Percentiles rank a stretch among this genome's conserved stretches.
phyloP scores from a whole-genome alignment of 441 rosid species.

The Capsella rubella region DNA sequence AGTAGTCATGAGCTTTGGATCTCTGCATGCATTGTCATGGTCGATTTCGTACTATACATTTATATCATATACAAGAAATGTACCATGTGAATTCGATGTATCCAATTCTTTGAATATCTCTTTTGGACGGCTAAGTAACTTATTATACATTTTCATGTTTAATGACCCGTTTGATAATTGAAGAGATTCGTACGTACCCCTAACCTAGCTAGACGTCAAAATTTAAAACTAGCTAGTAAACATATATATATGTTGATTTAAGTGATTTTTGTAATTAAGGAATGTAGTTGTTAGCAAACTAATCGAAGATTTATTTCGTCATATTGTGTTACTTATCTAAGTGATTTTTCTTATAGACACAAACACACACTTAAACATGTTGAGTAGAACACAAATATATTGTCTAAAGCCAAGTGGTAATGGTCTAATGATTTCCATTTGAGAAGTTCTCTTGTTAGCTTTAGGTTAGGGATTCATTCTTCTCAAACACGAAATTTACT shows the following conservation, averaged over 20 bases:
- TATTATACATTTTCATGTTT: neutral
- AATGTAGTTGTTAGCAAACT: neutral
- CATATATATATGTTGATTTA: neutral
- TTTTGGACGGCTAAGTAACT: neutral
- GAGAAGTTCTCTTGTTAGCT: too few relatives aligned
- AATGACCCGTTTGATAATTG: neutral
- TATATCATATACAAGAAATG: slow-evolving; percentile 3
- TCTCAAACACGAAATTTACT: too few relatives aligned
- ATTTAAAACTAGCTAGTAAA: neutral
- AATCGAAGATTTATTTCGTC: neutral
- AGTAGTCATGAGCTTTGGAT: slow-evolving; percentile 17
- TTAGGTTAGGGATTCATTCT: too few relatives aligned
- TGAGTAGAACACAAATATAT: too few relatives aligned
- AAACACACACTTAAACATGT: too few relatives aligned
- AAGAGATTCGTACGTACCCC: neutral
- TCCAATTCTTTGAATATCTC: neutral
- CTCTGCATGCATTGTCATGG: slow-evolving; percentile 33
- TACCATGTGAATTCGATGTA: slow-evolving; percentile 27
- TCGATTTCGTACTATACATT: slow-evolving; percentile 20
- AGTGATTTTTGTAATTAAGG: neutral
- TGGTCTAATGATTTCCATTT: too few relatives aligned
- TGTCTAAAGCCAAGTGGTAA: too few relatives aligned
- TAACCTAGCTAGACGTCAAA: neutral
- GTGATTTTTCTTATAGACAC: neutral
- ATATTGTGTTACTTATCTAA: neutral